These are phyloP conservation scores for Kwoniella newhampshirensis DNA, from an alignment of 768 basidiomycete genomes.

Conservation along the genomic window DNA sequence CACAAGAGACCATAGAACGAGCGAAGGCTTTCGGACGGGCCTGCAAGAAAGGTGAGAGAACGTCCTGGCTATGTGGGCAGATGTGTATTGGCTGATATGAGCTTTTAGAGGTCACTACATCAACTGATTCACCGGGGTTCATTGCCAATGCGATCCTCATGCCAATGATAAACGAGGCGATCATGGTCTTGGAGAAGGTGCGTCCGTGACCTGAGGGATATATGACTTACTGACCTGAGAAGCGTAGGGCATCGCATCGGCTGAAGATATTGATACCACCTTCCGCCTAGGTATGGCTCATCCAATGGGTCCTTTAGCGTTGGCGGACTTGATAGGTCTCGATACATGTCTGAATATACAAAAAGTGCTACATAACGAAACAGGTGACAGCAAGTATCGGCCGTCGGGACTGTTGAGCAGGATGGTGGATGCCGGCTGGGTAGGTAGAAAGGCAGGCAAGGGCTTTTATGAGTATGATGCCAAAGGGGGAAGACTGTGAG, in stretches of 20 bases:
- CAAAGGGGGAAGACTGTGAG: slow-evolving; percentile 3
- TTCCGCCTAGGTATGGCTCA: slow-evolving; percentile 76
- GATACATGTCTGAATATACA: slow-evolving; percentile 95
- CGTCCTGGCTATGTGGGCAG: background rate
- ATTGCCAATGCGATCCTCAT: slow-evolving; percentile 93
- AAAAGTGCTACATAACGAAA: slow-evolving; percentile 81
- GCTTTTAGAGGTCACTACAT: slow-evolving; percentile 76
- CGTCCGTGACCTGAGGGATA: background rate
- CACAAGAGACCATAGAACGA: slow-evolving; percentile 68
- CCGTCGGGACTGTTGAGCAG: slow-evolving; percentile 83
- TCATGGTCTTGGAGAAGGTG: slow-evolving; percentile 89
- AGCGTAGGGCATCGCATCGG: slow-evolving; percentile 76
- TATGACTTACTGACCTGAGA: background rate
- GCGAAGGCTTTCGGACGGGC: slow-evolving; percentile 79
- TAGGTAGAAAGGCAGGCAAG: slow-evolving; percentile 87
- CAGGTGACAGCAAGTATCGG: slow-evolving; percentile 91
- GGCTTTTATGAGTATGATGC: slow-evolving; percentile 84
- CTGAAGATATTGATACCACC: slow-evolving; percentile 93
- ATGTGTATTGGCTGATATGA: background rate
- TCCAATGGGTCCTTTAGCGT: slow-evolving; percentile 89
- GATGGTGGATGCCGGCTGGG: slow-evolving; percentile 96
- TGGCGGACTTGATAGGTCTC: slow-evolving; percentile 80
- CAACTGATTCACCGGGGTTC: slow-evolving; percentile 89
- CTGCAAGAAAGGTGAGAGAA: slow-evolving; percentile 75
- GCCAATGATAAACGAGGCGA: slow-evolving; percentile 98